Conservation (phyloP, 2,329 filamentous ascomycete species). For the Helicocarpus griseus region DNA sequence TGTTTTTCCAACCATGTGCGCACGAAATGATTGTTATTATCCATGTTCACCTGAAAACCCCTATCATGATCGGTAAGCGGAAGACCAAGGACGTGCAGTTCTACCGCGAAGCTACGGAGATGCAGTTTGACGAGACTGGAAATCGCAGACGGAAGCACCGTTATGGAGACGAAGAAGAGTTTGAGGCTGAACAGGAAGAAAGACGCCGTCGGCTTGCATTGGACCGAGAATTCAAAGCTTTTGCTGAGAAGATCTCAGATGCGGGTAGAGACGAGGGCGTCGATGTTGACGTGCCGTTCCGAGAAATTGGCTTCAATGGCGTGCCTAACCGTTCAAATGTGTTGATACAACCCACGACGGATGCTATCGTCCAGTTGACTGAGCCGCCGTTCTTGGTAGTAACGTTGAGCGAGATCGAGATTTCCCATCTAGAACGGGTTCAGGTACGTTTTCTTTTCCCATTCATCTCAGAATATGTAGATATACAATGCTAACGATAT, state of each 20-base stretch:
- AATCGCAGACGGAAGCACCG: slow-evolving; percentile 96
- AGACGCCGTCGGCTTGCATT: slow-evolving; percentile 81
- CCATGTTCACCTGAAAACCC: slow-evolving; percentile 94
- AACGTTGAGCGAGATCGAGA: slow-evolving; percentile 89
- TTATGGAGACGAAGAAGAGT: slow-evolving; percentile 96
- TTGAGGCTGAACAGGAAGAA: slow-evolving; percentile 96
- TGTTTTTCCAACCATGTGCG: slow-evolving; percentile 97
- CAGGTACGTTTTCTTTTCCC: slow-evolving; percentile 33
- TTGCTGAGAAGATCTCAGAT: slow-evolving; percentile 95
- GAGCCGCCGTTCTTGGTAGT: slow-evolving; percentile 95
- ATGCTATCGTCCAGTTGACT: slow-evolving; percentile 92
- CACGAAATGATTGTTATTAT: slow-evolving; percentile 97
- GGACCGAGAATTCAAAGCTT: slow-evolving; percentile 90
- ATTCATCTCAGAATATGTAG: slow-evolving; percentile 3
- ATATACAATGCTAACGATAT: slow-evolving; percentile 18
- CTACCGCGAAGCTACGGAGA: slow-evolving; percentile 94
- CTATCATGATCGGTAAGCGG: slow-evolving; percentile 96
- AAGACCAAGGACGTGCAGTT: slow-evolving; percentile 99
- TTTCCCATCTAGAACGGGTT: slow-evolving; percentile 92
- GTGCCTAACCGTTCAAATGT: slow-evolving; percentile 94
- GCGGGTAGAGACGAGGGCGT: slow-evolving; percentile 84
- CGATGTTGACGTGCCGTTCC: slow-evolving; percentile 92
- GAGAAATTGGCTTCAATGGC: slow-evolving; percentile 92
- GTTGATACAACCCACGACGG: slow-evolving; percentile 88
- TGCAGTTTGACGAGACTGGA: slow-evolving; percentile 97